Percentiles rank a stretch among this genome's conserved stretches.
Evolutionary conservation across 208 protist species (phyloP).

Genomic region (Leishmania aethiopica): DNA sequence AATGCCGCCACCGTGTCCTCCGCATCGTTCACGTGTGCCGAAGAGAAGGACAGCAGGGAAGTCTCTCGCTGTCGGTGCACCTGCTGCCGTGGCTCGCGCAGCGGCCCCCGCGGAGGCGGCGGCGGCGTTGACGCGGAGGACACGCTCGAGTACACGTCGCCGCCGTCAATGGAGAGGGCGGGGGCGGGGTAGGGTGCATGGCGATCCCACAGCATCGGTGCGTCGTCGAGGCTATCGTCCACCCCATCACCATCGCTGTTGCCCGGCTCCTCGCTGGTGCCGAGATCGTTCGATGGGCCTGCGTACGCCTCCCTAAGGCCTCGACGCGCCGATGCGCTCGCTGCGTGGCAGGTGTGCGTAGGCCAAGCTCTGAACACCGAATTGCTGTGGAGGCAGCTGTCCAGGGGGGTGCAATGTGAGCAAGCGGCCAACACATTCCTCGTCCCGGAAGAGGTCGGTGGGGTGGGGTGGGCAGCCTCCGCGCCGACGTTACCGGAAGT

Average conservation of each 20-base stretch:
- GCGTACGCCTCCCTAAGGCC: background rate
- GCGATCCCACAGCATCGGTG: background rate
- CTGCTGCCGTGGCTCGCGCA: background rate
- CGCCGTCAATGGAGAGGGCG: conserved; percentile 1
- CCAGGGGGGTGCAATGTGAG: background rate
- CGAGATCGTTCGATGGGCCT: background rate
- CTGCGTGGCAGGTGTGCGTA: background rate
- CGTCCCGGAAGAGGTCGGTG: background rate
- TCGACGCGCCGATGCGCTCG: background rate
- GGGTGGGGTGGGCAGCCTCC: background rate
- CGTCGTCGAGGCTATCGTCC: background rate
- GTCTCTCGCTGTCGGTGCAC: background rate
- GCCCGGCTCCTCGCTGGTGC: background rate
- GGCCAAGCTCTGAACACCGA: background rate
- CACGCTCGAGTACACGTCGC: background rate
- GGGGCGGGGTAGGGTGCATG: background rate
- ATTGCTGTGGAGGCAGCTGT: conserved; percentile 3
- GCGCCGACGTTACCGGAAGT: background rate
- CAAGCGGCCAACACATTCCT: background rate
- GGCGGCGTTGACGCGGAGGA: conserved; percentile 17
- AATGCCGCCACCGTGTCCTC: background rate
- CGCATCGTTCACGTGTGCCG: background rate
- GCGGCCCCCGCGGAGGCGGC: background rate
- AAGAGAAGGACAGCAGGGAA: background rate
- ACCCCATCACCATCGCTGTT: background rate